A percentile compares a stretch with the other conserved stretches of the same genome.
These are phyloP conservation scores for Candida qinlingensis DNA, from an alignment of 805 yeast genomes.

Conservation along the genomic window DNA sequence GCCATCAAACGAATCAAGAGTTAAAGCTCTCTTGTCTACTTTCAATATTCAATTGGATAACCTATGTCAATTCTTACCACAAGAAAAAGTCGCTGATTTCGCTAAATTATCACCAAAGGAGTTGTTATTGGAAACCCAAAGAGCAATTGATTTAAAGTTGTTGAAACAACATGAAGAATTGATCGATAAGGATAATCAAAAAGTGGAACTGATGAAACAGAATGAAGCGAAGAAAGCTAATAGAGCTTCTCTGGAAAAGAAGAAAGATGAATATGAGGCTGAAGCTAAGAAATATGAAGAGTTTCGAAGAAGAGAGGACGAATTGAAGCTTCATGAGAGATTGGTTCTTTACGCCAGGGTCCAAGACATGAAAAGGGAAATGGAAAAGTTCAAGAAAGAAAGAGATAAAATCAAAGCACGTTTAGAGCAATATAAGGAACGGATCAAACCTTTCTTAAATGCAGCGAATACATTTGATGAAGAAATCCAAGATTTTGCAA, in stretches of 20 bases:
- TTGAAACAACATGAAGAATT: constrained; percentile 52
- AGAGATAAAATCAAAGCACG: constrained; percentile 25
- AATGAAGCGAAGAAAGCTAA: constrained; percentile 25
- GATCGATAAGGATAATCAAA: constrained; percentile 42
- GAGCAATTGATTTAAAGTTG: constrained; percentile 68
- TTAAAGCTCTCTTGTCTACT: constrained; percentile 39
- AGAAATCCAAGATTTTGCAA: constrained; percentile 26
- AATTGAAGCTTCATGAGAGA: constrained; percentile 42
- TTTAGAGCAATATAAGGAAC: constrained; percentile 23
- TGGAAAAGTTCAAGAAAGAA: constrained; percentile 20
- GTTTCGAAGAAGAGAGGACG: constrained; percentile 40
- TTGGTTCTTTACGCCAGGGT: constrained; percentile 44
- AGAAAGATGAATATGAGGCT: constrained; percentile 36
- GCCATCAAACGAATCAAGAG: constrained; percentile 35
- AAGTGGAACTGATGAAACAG: constrained; percentile 34
- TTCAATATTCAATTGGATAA: constrained; percentile 84
- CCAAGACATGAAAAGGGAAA: constrained; percentile 29
- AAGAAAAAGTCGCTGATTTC: constrained; percentile 90
- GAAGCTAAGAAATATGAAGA: constrained; percentile 45
- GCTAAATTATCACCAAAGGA: constrained; percentile 76
- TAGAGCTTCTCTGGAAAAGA: constrained; percentile 29
- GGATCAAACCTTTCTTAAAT: constrained; percentile 19
- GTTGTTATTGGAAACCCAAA: constrained; percentile 68
- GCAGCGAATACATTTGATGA: constrained; percentile 17
- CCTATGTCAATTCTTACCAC: constrained; percentile 91